phyloP scores from a whole-genome alignment of 352 stramenopile genomes.

The Pythium phragmiticola region DNA sequence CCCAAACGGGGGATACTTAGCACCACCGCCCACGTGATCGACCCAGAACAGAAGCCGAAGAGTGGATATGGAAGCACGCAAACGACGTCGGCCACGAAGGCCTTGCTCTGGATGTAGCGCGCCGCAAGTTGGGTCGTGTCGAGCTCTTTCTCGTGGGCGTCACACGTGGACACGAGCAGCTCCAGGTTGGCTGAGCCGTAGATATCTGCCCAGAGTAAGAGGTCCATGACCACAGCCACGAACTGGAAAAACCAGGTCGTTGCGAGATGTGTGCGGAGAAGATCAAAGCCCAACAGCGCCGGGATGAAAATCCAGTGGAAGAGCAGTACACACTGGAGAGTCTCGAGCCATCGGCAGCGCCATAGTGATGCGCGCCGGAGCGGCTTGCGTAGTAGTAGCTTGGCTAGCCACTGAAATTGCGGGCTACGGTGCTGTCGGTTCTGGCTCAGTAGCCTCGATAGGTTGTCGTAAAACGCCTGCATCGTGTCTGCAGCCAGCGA shows the following conservation, averaged over 20 bases:
- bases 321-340: constrained; percentile 38
- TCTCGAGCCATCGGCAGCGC: constrained; percentile 41
- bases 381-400: constrained; percentile 29
- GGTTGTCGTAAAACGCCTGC: constrained; percentile 27
- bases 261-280: constrained; percentile 24
- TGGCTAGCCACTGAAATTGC: constrained; percentile 11
- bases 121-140: constrained; percentile 25
- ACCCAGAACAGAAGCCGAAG: constrained; percentile 10
- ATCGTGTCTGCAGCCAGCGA: constrained; percentile 15
- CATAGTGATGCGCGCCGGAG: constrained; percentile 34
- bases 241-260: constrained; percentile 19
- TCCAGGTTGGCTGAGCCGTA: constrained; percentile 54
- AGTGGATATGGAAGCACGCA: constrained; percentile 44
- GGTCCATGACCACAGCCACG: constrained; percentile 31
- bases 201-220: constrained; percentile 40
- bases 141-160: constrained; percentile 33
- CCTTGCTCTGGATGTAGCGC: constrained; percentile 27
- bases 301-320: constrained; percentile 43
- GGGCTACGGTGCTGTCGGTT: constrained; percentile 13
- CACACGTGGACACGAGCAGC: constrained; percentile 16
- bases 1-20: constrained; percentile 35
- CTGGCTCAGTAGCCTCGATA: constrained; percentile 18
- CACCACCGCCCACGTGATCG: constrained; percentile 8
- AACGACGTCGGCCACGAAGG: constrained; percentile 38
- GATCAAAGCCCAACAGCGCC: constrained; percentile 39